These are phyloP conservation scores for Kappamyces sp. DNA, from an alignment of 192 early-diverging fungal species.

Conservation along the genomic window DNA sequence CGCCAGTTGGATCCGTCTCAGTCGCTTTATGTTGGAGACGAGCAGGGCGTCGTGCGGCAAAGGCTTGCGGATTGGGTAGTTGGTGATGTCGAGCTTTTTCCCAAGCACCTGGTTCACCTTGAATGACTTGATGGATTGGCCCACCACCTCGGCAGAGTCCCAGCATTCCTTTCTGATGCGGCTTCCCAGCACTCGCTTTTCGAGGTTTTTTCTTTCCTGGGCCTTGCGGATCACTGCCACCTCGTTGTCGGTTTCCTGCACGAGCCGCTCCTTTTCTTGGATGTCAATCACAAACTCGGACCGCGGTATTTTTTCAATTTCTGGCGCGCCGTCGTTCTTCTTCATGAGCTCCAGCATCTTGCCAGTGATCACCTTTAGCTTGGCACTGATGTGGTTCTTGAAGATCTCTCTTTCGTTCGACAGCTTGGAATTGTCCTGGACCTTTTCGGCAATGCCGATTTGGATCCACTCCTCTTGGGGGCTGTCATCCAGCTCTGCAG, in stretches of 20 bases:
- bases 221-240: conserved; percentile 27
- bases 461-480: not conserved
- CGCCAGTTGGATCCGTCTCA: conserved; percentile 31
- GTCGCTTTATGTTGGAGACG: conserved; percentile 25
- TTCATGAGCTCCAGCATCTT: conserved; percentile 31
- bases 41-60: conserved; percentile 20
- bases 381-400: conserved; percentile 13
- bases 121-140: conserved; percentile 44
- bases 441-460: not conserved
- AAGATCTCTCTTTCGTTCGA: not conserved
- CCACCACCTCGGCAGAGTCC: conserved; percentile 48
- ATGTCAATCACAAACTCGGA: conserved; percentile 51
- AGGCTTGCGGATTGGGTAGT: conserved; percentile 42
- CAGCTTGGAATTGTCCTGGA: not conserved
- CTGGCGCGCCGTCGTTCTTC: conserved; percentile 39
- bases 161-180: conserved; percentile 51
- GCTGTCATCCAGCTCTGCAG: not conserved
- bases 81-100: conserved; percentile 30
- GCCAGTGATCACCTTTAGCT: conserved; percentile 31
- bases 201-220: conserved; percentile 44
- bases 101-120: conserved; percentile 31
- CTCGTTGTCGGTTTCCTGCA: conserved; percentile 25
- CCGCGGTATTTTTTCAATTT: conserved; percentile 34
- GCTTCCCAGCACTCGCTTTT: conserved; percentile 39
- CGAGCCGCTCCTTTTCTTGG: conserved; percentile 40